These are phyloP conservation scores for Musa acuminata DNA, from an alignment of 176 grass and related monocot genomes.

Conservation along the genomic window DNA sequence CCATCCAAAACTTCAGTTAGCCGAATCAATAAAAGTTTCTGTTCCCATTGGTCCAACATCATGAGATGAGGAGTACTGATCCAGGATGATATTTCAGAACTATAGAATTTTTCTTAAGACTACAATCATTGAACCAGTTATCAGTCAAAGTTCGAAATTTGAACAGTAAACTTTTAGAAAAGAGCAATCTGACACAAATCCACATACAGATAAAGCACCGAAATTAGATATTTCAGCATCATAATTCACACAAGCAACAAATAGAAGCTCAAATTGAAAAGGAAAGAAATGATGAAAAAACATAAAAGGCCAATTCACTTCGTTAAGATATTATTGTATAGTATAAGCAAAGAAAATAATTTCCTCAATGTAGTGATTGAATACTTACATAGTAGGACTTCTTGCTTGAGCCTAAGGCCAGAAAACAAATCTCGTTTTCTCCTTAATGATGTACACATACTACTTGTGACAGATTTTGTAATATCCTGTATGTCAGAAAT, in stretches of 20 bases:
- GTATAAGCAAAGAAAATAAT: not conserved
- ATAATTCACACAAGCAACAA: not conserved
- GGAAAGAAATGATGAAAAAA: not conserved
- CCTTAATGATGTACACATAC: conserved; percentile 79
- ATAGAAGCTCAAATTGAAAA: not conserved
- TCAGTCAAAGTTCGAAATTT: no score
- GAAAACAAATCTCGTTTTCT: conserved; percentile 75
- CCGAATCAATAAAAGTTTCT: no score
- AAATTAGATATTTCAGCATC: no score
- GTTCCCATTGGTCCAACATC: no score
- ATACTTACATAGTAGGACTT: conserved; percentile 87
- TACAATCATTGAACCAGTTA: no score
- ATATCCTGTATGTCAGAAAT: conserved; percentile 53
- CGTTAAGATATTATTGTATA: not conserved
- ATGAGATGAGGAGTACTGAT: no score
- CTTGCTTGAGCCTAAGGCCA: conserved; percentile 89
- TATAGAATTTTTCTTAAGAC: no score
- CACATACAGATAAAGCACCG: no score
- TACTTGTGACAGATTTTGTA: conserved; percentile 71
- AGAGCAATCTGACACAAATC: no score
- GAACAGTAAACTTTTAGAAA: no score
- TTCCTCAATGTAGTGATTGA: not conserved
- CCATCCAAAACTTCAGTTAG: no score
- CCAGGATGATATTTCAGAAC: no score
- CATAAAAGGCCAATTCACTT: not conserved